phyloP scores from a whole-genome alignment of 1,284 basidiomycete species.

The Papiliotrema flavescens region DNA sequence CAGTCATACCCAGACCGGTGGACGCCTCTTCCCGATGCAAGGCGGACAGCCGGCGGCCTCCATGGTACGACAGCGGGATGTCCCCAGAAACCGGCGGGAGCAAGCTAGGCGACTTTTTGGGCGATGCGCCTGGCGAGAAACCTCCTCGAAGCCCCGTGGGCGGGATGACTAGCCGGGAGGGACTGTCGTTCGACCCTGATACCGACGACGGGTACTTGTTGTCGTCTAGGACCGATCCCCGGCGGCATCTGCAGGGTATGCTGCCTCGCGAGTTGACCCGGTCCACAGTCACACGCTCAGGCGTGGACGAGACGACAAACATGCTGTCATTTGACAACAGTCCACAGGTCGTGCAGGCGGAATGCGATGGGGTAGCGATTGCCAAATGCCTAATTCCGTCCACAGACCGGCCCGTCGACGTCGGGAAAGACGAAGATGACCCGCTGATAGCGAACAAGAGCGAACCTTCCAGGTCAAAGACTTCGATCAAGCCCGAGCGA shows the following conservation, averaged over 20 bases:
- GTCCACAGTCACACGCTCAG: conserved; percentile 27
- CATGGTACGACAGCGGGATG: conserved; percentile 40
- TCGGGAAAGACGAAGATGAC: background rate
- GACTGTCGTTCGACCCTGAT: background rate
- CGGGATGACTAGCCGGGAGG: conserved; percentile 16
- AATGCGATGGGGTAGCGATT: conserved; percentile 16
- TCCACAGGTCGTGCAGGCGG: conserved; percentile 32
- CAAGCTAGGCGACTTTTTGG: conserved; percentile 21
- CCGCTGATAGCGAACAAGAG: conserved; percentile 8
- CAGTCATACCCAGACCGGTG: background rate
- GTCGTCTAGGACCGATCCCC: conserved; percentile 22
- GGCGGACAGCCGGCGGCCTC: conserved; percentile 29
- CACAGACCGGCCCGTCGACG: background rate
- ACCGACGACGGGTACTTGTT: background rate
- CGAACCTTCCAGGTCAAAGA: conserved; percentile 28
- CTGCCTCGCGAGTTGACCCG: conserved; percentile 6
- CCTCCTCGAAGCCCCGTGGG: conserved; percentile 11
- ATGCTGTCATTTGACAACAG: conserved; percentile 25
- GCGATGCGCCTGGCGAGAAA: conserved; percentile 21
- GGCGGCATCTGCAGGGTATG: conserved; percentile 29
- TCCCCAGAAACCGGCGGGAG: conserved; percentile 32
- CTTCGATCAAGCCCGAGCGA: conserved; percentile 32
- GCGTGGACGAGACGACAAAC: conserved; percentile 32
- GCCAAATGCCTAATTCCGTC: conserved; percentile 13
- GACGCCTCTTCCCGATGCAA: conserved; percentile 20